Conservation (phyloP, 495 filamentous ascomycete species). For the Penicillium antarcticum region DNA sequence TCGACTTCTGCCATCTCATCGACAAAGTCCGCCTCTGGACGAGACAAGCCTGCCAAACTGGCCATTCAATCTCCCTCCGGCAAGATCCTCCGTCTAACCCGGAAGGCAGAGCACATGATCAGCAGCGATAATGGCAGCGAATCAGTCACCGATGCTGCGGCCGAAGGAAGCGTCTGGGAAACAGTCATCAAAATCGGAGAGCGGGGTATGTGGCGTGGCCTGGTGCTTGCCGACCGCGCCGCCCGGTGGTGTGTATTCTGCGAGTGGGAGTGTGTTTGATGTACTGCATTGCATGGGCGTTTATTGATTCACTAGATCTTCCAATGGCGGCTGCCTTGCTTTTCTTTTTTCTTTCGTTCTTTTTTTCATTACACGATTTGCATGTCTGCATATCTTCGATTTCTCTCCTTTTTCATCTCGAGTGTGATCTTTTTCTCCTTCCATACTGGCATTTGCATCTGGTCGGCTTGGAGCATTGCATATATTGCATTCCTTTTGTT, state of each 20-base stretch:
- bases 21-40: conserved; percentile 41
- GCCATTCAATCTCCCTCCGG: conserved; percentile 94
- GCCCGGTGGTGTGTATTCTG: conserved; percentile 98
- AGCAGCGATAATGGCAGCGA: conserved; percentile 41
- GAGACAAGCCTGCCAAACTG: conserved; percentile 87
- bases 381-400: conserved; percentile 6
- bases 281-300: not conserved
- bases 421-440: conserved; percentile 7
- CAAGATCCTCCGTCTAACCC: conserved; percentile 86
- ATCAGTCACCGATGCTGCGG: conserved; percentile 49
- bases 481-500: conserved; percentile 20
- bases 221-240: conserved; percentile 92
- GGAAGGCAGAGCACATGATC: conserved; percentile 74
- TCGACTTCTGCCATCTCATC: conserved; percentile 55
- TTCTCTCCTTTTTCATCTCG: not conserved
- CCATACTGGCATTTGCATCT: conserved; percentile 29
- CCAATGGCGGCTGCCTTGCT: conserved; percentile 5
- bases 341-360: not conserved
- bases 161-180: conserved; percentile 87
- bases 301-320: not conserved
- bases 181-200: conserved; percentile 98
- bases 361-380: conserved; percentile 9
- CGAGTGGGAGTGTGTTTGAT: conserved; percentile 78
- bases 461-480: conserved; percentile 25
- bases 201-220: conserved; percentile 81